Evolutionary conservation across 768 basidiomycete genomes (phyloP).

Genomic region (Russula sp.): DNA sequence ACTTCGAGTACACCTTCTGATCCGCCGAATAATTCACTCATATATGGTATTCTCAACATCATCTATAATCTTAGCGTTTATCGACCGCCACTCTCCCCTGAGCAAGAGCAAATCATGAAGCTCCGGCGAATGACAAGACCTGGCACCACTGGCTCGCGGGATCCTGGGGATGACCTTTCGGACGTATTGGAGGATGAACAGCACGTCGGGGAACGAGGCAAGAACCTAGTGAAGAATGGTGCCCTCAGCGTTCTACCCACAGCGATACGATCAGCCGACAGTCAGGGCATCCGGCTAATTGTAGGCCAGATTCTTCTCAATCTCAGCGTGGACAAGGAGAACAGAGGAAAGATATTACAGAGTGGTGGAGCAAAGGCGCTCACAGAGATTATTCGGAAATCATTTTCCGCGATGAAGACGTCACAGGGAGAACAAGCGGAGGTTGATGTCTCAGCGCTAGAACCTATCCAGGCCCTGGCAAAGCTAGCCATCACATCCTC

Average conservation of each 20-base stretch:
- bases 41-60: conserved; percentile 76
- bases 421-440: conserved; percentile 25
- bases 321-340: conserved; percentile 70
- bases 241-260: conserved; percentile 56
- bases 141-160: conserved; percentile 16
- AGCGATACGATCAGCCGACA: conserved; percentile 54
- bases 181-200: conserved; percentile 54
- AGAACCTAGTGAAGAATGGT: conserved; percentile 52
- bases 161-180: conserved; percentile 15
- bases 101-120: conserved; percentile 78
- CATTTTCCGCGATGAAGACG: conserved; percentile 33
- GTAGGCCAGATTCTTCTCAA: conserved; percentile 60
- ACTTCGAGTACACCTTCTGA: conserved; percentile 19
- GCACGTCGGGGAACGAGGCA: conserved; percentile 57
- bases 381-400: conserved; percentile 48
- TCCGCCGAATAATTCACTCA: conserved; percentile 44
- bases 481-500: conserved; percentile 91
- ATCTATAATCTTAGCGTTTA: conserved; percentile 69
- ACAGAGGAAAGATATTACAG: conserved; percentile 70
- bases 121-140: conserved; percentile 65
- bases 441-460: conserved; percentile 43
- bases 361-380: conserved; percentile 72
- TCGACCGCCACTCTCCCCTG: conserved; percentile 65
- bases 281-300: conserved; percentile 50
- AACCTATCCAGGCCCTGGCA: conserved; percentile 81